phyloP scores from a whole-genome alignment of 495 filamentous ascomycete species.

The Lindgomyces ingoldianus region DNA sequence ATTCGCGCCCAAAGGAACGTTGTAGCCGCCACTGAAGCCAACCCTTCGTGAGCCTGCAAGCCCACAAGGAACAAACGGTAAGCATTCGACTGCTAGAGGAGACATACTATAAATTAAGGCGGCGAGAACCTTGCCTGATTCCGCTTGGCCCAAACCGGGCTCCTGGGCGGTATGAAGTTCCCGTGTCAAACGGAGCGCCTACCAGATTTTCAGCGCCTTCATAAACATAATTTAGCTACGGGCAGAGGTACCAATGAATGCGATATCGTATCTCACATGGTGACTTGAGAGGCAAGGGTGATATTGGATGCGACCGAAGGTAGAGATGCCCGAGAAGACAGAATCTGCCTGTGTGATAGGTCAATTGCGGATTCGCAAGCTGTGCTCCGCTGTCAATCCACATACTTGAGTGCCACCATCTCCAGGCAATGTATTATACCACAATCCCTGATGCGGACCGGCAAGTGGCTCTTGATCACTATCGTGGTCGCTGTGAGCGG shows the following conservation, averaged over 20 bases:
- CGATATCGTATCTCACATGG: constrained; percentile 48
- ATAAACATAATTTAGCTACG: not conserved
- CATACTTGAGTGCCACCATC: constrained; percentile 67
- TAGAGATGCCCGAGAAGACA: constrained; percentile 49
- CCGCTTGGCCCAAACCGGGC: constrained; percentile 80
- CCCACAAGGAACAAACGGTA: constrained; percentile 26
- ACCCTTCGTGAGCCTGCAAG: constrained; percentile 56
- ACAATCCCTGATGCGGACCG: constrained; percentile 60
- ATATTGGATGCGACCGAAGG: constrained; percentile 77
- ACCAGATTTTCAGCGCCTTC: not conserved
- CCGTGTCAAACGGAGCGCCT: constrained; percentile 66
- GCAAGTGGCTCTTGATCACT: constrained; percentile 57
- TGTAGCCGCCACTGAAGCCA: constrained; percentile 62
- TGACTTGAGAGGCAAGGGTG: constrained; percentile 74
- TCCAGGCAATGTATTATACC: constrained; percentile 68
- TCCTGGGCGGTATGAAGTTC: constrained; percentile 76
- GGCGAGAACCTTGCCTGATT: constrained; percentile 76
- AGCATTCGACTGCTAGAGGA: constrained; percentile 14
- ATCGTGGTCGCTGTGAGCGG: constrained; percentile 53
- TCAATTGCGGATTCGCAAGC: constrained; percentile 4
- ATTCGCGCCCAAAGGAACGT: constrained; percentile 53
- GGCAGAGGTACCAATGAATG: constrained; percentile 44
- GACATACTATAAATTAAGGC: constrained; percentile 67
- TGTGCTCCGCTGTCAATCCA: not conserved
- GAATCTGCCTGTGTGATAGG: constrained; percentile 62